Evolutionary conservation across 129 eudicot species (phyloP), one percentile per base, ranked within the genome.

Genomic region (Chrysanthemum makinoi): DNA sequence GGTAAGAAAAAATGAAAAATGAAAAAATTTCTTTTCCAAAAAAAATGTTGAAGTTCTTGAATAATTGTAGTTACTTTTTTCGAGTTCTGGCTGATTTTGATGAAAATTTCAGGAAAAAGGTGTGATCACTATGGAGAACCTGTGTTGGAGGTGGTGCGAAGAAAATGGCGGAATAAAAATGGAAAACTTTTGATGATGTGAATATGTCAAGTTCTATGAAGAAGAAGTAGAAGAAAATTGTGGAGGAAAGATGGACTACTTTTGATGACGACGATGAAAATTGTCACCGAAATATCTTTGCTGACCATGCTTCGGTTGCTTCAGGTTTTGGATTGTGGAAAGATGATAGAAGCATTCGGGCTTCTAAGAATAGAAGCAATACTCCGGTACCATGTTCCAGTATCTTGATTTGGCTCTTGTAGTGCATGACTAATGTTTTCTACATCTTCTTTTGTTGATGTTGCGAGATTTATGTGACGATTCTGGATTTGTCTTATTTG

Each of bases 261-360:
- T 87, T 83, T 66, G 87, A 89, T 33, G 96, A 84, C 15, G 96
- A 84, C 51, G 88, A 83, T 62, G 90, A 89, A 73, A 94, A 89
- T 49, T 72, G 82, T 51, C 93, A 89, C 76, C 97, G 97, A 3
- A 87, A 89, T 84, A 93, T 85, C 39, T 87, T 89, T 70, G 76
- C 84, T 22, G 67, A 86, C 55, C 71, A 20, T 0, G 39, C 19
- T 57, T 75, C 18, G 6, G 72, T 54, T 54, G 15, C 76, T 4
- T 62, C 54, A 3, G 73, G 66, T 43, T 55, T 74, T 65, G 78
- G 78, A 72, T 47, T 72, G n/a, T 68, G 66, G 69, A 74, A 72
- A 55, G 79, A 66, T 52, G 77, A 68, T 74, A 75, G 77, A 43
- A 63, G 60, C 26, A 58, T 69, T 56, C 74, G 54, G 16, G 79